Evolutionary conservation across 305 asterid species (phyloP), one percentile per base, ranked within the genome.

Genomic region (Rubia tinctorum): DNA sequence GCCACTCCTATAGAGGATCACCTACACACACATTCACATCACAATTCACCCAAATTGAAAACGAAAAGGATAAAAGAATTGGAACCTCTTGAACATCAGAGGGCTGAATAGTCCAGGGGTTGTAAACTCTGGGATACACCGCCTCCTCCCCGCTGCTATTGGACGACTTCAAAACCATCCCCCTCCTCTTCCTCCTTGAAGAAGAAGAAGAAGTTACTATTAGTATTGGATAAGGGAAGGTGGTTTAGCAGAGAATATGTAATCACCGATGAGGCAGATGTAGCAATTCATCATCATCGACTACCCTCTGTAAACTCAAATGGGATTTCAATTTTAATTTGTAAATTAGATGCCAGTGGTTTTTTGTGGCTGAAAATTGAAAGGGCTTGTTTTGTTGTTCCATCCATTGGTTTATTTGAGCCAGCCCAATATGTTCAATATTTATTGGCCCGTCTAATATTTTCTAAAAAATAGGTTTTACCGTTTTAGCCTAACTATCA

Each of bases 91-190:
- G 90, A 13, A 93, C 87, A 83, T 93, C 98, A 63, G 94, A 82
- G 18, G 88, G 76, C 73, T 93, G 90, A 7, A 91, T 64, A 23
- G 82, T 87, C 98, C 98, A 93, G 17, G 98, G 94, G 49, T 96
- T 96, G 80, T 91, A 93, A 55, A 82, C 80, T 67, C 98, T 97
- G 77, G 77, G 92, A 76, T 88, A 91, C 59, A 82, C 82, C 23
- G 84, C 77, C 34, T 82, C 20, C 18, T 17, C 56, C 37, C 49
- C 15, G 25, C 58, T 44, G 15, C 68, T 34, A 22, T 14, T 63
- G 37, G 39, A 22, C 9, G 6, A 14, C 9, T 34, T 63, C 12
- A 34, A 6, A 0, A 3, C 4, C 14, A 43, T 39, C 2, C 40
- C 14, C 45, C 34, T 63, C 5, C 18, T 63, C 22, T 3, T 62